Evolutionary conservation across 495 filamentous ascomycete genomes (phyloP).

Genomic region (Xylaria castorea): DNA sequence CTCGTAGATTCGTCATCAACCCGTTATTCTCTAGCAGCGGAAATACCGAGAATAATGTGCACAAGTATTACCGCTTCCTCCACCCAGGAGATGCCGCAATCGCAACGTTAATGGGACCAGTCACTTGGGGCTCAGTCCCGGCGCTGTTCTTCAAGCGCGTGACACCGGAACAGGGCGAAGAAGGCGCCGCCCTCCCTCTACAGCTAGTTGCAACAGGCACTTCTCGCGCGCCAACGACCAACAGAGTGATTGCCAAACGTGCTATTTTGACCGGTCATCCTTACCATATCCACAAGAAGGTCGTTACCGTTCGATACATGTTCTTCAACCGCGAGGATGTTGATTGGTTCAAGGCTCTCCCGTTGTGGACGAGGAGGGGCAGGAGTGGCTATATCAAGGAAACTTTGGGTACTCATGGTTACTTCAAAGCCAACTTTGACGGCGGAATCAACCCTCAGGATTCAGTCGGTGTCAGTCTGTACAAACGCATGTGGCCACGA

Average conservation of each 20-base stretch:
- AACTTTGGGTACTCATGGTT: constrained; percentile 92
- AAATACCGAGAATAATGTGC: constrained; percentile 90
- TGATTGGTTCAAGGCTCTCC: constrained; percentile 94
- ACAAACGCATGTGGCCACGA: constrained; percentile 91
- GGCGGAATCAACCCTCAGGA: constrained; percentile 94
- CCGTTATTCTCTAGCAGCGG: constrained; percentile 86
- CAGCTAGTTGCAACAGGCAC: constrained; percentile 86
- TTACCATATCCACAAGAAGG: constrained; percentile 96
- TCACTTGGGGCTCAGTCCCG: constrained; percentile 92
- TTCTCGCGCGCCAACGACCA: constrained; percentile 75
- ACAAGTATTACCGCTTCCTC: constrained; percentile 94
- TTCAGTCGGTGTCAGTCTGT: constrained; percentile 87
- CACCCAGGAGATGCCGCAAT: constrained; percentile 91
- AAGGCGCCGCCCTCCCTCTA: constrained; percentile 49
- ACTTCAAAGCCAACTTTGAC: constrained; percentile 99
- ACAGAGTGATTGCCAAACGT: constrained; percentile 88
- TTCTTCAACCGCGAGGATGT: constrained; percentile 98
- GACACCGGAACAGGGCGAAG: constrained; percentile 40
- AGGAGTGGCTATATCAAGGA: constrained; percentile 91
- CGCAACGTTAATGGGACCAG: constrained; percentile 85
- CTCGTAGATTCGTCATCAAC: constrained; percentile 83
- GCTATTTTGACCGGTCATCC: constrained; percentile 95
- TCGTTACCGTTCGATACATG: constrained; percentile 98
- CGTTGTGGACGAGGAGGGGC: constrained; percentile 91
- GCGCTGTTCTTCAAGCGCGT: constrained; percentile 80